Percentiles rank a stretch among this genome's conserved stretches.
These are phyloP conservation scores for Casuarina cunninghamiana DNA, from an alignment of 306 rosid genomes.

Conservation along the genomic window DNA sequence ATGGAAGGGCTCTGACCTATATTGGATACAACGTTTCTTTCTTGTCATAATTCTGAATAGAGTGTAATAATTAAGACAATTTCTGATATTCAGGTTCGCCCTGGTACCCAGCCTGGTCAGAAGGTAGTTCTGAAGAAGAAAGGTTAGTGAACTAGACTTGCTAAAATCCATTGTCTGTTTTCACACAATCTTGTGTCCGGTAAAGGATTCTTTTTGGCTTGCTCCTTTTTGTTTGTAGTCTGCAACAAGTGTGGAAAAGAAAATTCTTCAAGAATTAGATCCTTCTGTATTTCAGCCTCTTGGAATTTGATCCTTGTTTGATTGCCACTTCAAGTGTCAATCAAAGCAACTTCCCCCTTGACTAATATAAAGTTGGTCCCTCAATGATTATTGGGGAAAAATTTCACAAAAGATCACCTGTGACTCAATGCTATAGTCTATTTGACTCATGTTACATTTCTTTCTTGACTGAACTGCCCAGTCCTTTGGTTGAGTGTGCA, in stretches of 20 bases:
- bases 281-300: neutral
- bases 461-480: too few species aligned
- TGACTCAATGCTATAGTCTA: neutral
- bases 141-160: conserved; percentile 48
- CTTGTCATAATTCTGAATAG: neutral
- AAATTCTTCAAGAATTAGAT: neutral
- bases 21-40: neutral
- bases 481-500: too few species aligned
- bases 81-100: conserved; percentile 63
- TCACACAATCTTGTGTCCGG: neutral
- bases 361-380: neutral
- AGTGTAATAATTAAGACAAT: neutral
- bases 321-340: too few species aligned
- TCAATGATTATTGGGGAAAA: neutral
- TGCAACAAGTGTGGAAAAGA: neutral
- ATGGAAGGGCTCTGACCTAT: neutral
- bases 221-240: neutral
- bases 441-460: neutral
- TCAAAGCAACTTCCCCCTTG: neutral
- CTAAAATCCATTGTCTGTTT: neutral
- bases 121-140: conserved; percentile 93
- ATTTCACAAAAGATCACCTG: neutral
- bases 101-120: conserved; percentile 87
- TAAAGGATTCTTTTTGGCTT: neutral
- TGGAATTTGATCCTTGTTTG: neutral